Conservation (phyloP, 306 rosid species). For the Lupinus albus region DNA sequence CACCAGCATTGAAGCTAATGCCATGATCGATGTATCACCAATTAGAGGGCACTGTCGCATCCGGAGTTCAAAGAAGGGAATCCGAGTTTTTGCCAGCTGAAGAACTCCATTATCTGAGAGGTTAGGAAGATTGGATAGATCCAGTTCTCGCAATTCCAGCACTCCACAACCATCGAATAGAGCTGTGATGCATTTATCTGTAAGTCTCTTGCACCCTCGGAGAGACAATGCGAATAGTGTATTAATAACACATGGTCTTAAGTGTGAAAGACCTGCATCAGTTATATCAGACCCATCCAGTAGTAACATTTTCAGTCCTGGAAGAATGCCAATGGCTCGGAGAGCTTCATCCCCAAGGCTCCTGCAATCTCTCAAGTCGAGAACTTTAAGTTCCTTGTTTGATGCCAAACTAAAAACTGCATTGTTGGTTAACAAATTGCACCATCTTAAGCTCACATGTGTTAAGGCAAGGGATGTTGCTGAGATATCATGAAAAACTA, state of each 20-base stretch:
- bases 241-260: conserved; percentile 58
- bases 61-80: conserved; percentile 70
- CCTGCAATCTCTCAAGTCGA: conserved; percentile 86
- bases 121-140: conserved; percentile 84
- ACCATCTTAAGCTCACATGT: conserved; percentile 87
- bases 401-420: conserved; percentile 70
- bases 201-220: conserved; percentile 88
- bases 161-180: conserved; percentile 66
- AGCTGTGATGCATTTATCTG: conserved; percentile 79
- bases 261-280: conserved; percentile 72
- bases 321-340: conserved; percentile 64
- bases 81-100: conserved; percentile 62
- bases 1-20: conserved; percentile 85
- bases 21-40: conserved; percentile 83
- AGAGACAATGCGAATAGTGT: conserved; percentile 74
- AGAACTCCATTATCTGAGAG: conserved; percentile 76
- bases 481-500: conserved; percentile 86
- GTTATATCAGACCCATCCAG: conserved; percentile 79
- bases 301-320: conserved; percentile 62
- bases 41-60: conserved; percentile 84
- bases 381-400: conserved; percentile 78
- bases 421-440: conserved; percentile 74
- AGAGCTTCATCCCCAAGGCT: conserved; percentile 83
- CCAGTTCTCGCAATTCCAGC: conserved; percentile 70
- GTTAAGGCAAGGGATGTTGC: conserved; percentile 83